Base-by-base conservation (phyloP, 352 stramenopile genomes). In the Saprolegnia parasitica region DNA sequence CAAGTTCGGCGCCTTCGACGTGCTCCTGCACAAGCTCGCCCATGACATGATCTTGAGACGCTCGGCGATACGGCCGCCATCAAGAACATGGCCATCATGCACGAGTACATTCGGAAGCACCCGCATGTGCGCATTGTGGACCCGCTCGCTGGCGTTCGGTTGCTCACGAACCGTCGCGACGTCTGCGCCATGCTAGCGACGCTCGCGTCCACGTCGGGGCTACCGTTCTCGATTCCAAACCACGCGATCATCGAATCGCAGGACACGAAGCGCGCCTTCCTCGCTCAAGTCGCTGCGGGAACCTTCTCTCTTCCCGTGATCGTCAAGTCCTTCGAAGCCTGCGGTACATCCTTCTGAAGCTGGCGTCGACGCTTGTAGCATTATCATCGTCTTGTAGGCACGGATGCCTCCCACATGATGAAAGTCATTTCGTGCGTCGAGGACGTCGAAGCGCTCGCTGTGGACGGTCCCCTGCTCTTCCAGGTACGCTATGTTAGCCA, bases 291-390 rank as follows among this genome's bases (percentile, higher is more conserved):
- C 32, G 75, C 86, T 20, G 56, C 65, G 3, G 80, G 77, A 16
- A 54, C 70, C 23, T 77, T 80, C 65, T 58, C 71, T 26, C 73
- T 94, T 15, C 86, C 86, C 49, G 79, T 93, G 1, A 91, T 94
- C 55, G 89, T 77, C 78, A 94, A 94, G 74, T 93, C 84, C 6
- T 73, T 92, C 39, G 86, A 94, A 63, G 86, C 86, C 24, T 94
- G 86, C 23, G 86, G 86, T 94, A 61, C 29, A 81, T 81, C 20
- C 13, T 15, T 66, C 49, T 60, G 16, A 45, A 11, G 5, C 67
- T 35, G 10, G 21, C 13, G n/a, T 9, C 49, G 21, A 49, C 62
- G n/a, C n/a, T n/a, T 54, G 26, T 65, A 29, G 10, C 46, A 16
- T 15, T 42, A 23, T 21, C 64, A 4, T 45, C 8, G 18, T 47